A percentile compares a stretch with the other conserved stretches of the same genome.
Evolutionary conservation across 352 stramenopile genomes (phyloP).

Genomic region (Sclerospora graminicola): DNA sequence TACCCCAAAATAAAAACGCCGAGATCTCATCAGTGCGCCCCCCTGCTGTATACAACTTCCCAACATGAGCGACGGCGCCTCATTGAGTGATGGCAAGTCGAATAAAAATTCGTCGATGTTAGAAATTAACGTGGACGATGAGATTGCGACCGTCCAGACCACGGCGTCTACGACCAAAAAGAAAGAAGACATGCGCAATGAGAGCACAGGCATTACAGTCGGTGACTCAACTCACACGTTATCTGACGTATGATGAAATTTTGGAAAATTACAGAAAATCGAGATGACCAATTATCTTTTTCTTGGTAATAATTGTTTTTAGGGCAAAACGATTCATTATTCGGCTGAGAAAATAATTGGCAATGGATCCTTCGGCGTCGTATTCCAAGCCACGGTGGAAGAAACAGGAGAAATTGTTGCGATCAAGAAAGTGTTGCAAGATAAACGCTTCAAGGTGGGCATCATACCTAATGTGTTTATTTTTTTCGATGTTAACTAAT

Average conservation of each 20-base stretch:
- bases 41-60: too few relatives aligned
- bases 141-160: constrained; percentile 30
- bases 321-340: constrained; percentile 91
- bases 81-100: neutral
- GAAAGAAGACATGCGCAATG: constrained; percentile 75
- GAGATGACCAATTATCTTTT: constrained; percentile 1
- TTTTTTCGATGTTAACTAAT: constrained; percentile 5
- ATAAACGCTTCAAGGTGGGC: constrained; percentile 97
- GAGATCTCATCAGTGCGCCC: too few relatives aligned
- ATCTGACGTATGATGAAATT: constrained; percentile 44
- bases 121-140: constrained; percentile 20
- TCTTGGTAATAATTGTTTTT: constrained; percentile 6
- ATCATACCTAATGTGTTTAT: constrained; percentile 1
- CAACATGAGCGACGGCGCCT: too few relatives aligned
- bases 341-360: constrained; percentile 98
- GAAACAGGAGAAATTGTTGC: constrained; percentile 97
- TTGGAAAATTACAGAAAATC: neutral
- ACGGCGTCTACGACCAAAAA: constrained; percentile 41
- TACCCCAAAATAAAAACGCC: too few relatives aligned
- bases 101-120: constrained; percentile 4
- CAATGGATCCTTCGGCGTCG: constrained; percentile 99
- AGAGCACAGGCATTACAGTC: constrained; percentile 75
- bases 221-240: constrained; percentile 75
- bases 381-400: constrained; percentile 96
- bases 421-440: constrained; percentile 99